phyloP scores from a whole-genome alignment of 2,329 filamentous ascomycete genomes.

The Pseudocercospora crystallina region DNA sequence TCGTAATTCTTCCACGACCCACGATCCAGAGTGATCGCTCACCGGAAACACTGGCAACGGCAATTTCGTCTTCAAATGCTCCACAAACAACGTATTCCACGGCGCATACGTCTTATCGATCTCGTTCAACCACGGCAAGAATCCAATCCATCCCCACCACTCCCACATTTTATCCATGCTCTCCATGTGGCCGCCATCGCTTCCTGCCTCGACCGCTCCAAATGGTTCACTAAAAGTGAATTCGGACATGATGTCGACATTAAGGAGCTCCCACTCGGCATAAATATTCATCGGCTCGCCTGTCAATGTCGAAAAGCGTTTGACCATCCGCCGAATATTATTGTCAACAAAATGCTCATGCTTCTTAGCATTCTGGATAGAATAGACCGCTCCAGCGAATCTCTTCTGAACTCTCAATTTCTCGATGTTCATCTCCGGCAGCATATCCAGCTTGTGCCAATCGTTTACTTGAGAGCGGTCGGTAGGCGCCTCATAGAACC shows the following conservation, averaged over 20 bases:
- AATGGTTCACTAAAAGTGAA: constrained; percentile 5
- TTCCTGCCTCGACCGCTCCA: constrained; percentile 8
- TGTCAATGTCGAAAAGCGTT: background rate
- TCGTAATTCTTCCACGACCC: too few relatives aligned
- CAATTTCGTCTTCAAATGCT: background rate
- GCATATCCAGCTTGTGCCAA: constrained; percentile 25
- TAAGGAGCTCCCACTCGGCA: constrained; percentile 6
- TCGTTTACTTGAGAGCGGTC: constrained; percentile 43
- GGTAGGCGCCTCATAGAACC: constrained; percentile 41
- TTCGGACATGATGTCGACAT: constrained; percentile 12
- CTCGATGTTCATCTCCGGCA: constrained; percentile 7
- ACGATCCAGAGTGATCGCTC: background rate
- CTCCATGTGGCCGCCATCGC: constrained; percentile 11
- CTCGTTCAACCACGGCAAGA: constrained; percentile 9
- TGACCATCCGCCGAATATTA: background rate
- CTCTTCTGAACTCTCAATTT: constrained; percentile 14
- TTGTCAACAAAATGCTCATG: constrained; percentile 11
- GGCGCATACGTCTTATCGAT: constrained; percentile 10
- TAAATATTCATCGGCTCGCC: constrained; percentile 8
- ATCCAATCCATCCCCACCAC: constrained; percentile 15
- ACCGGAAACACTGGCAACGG: constrained; percentile 5
- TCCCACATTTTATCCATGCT: constrained; percentile 11
- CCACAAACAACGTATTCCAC: constrained; percentile 2
- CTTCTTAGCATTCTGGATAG: background rate
- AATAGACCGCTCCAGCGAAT: constrained; percentile 6